Conservation (phyloP, 495 filamentous ascomycete genomes). For the Bathelium albidoporum region DNA sequence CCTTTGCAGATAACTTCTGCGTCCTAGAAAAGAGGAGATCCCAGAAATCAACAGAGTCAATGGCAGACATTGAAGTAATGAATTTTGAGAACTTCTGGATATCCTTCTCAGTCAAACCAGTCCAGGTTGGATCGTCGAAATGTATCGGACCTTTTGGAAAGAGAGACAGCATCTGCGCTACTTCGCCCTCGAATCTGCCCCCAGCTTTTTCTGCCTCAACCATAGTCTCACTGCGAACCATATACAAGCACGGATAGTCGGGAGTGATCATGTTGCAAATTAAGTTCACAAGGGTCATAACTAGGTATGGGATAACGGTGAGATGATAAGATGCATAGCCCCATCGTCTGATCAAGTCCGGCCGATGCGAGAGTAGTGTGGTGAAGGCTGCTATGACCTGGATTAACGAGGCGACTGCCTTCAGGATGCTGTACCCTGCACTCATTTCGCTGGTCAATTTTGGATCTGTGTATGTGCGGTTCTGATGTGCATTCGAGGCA, state of each 20-base stretch:
- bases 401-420: background rate
- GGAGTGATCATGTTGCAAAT: background rate
- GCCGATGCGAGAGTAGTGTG: background rate
- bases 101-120: background rate
- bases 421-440: background rate
- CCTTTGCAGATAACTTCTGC: slow-evolving; percentile 2
- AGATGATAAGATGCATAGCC: slow-evolving; percentile 4
- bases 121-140: slow-evolving; percentile 1
- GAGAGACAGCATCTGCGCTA: slow-evolving; percentile 3
- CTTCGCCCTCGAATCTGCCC: background rate
- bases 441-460: slow-evolving; percentile 1
- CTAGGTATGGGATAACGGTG: background rate
- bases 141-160: slow-evolving; percentile 1
- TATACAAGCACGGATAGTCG: slow-evolving; percentile 2
- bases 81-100: slow-evolving; percentile 1
- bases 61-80: background rate
- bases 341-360: slow-evolving; percentile 2
- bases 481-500: background rate
- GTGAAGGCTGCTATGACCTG: background rate
- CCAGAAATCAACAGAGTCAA: background rate
- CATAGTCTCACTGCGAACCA: slow-evolving; percentile 1
- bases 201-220: slow-evolving; percentile 1
- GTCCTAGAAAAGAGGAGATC: background rate
- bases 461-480: background rate
- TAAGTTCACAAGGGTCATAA: slow-evolving; percentile 4